These are phyloP conservation scores for Zygoascus ofunaensis DNA, from an alignment of 805 yeast genomes.

Conservation along the genomic window DNA sequence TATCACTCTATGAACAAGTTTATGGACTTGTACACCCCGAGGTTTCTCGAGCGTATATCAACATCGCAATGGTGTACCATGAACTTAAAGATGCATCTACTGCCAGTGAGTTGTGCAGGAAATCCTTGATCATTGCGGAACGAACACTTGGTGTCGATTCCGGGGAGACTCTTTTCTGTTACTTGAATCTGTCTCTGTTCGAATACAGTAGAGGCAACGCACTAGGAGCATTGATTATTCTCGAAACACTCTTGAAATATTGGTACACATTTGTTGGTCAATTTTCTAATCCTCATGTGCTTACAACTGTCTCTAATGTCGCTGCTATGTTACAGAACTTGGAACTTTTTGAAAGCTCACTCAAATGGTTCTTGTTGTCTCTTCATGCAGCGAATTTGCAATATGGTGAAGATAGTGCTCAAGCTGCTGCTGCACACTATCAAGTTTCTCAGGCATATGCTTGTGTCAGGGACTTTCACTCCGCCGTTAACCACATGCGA, in stretches of 20 bases:
- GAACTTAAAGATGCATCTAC: slow-evolving; percentile 47
- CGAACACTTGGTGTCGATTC: slow-evolving; percentile 76
- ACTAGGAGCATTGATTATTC: slow-evolving; percentile 52
- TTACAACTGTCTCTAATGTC: slow-evolving; percentile 54
- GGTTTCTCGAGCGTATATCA: slow-evolving; percentile 60
- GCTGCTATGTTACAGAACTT: slow-evolving; percentile 50
- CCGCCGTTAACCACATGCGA: slow-evolving; percentile 47
- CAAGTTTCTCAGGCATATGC: slow-evolving; percentile 60
- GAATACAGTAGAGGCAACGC: slow-evolving; percentile 55
- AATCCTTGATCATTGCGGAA: slow-evolving; percentile 65
- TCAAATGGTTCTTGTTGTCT: slow-evolving; percentile 45
- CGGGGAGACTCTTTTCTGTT: slow-evolving; percentile 60
- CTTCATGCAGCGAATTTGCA: slow-evolving; percentile 40
- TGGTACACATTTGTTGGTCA: slow-evolving; percentile 53
- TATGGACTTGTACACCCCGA: slow-evolving; percentile 75
- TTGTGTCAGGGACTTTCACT: slow-evolving; percentile 41
- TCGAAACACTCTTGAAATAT: slow-evolving; percentile 48
- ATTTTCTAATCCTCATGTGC: slow-evolving; percentile 54
- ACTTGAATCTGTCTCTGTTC: slow-evolving; percentile 63
- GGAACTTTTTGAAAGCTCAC: slow-evolving; percentile 40
- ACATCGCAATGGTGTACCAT: slow-evolving; percentile 57
- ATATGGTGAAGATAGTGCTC: slow-evolving; percentile 51
- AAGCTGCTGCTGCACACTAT: slow-evolving; percentile 57
- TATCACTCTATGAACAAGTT: slow-evolving; percentile 68
- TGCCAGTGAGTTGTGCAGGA: slow-evolving; percentile 58